Percentiles rank a stretch among this genome's conserved stretches.
phyloP scores from a whole-genome alignment of 169 alveolate species.

The Eimeria sp. region DNA sequence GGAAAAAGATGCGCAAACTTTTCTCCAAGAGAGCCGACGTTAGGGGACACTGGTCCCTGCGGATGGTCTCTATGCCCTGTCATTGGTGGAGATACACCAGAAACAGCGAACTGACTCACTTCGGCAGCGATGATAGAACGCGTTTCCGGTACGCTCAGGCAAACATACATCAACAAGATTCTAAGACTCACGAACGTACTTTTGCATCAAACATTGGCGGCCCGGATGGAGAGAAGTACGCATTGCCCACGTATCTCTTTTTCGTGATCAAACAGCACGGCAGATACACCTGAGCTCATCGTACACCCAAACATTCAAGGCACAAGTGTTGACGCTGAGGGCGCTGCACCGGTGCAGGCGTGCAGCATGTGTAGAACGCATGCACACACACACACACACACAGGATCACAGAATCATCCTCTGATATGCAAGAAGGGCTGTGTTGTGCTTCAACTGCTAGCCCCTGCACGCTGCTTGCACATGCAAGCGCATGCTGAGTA shows the following conservation, averaged over 20 bases:
- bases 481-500: background rate
- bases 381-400: no score
- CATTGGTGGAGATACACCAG: background rate
- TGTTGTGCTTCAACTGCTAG: no score
- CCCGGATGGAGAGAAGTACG: conserved; percentile 65
- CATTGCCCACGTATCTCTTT: conserved; percentile 82
- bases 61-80: conserved; percentile 84
- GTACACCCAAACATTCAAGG: background rate
- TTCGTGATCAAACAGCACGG: conserved; percentile 84
- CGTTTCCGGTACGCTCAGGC: background rate
- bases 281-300: conserved; percentile 65
- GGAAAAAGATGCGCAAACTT: conserved; percentile 65
- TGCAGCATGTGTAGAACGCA: background rate
- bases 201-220: conserved; percentile 82
- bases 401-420: background rate
- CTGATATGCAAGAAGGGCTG: background rate
- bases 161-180: background rate
- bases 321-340: background rate
- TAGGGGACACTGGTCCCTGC: conserved; percentile 82
- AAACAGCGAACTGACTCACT: background rate
- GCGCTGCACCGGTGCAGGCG: background rate
- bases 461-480: background rate
- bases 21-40: conserved; percentile 80
- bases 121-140: background rate
- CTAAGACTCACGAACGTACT: conserved; percentile 9